A percentile compares a stretch with the other conserved stretches of the same genome.
These are phyloP conservation scores for Rheum nobile DNA, from an alignment of 148 eudicot species.

Conservation along the genomic window DNA sequence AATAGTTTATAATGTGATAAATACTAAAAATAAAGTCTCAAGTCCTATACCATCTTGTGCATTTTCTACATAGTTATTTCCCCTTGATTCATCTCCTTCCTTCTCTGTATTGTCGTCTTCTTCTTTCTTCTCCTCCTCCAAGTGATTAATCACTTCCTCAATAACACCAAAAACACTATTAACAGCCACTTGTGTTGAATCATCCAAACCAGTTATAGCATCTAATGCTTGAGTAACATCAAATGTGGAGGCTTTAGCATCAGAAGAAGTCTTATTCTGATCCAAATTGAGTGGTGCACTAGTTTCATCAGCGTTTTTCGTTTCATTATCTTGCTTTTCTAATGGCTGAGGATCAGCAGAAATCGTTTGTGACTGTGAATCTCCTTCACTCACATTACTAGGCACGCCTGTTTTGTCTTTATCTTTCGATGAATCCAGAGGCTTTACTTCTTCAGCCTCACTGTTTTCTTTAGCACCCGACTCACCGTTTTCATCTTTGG, in stretches of 20 bases:
- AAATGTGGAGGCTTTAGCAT: slow-evolving; percentile 31
- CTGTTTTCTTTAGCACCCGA: not conserved
- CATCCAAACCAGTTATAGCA: slow-evolving; percentile 76
- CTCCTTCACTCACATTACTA: slow-evolving; percentile 23
- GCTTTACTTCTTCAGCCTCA: slow-evolving; percentile 2
- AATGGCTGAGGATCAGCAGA: slow-evolving; percentile 27
- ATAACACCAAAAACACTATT: slow-evolving; percentile 80
- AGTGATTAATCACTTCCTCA: slow-evolving; percentile 73
- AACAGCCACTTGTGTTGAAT: slow-evolving; percentile 93
- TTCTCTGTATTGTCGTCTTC: slow-evolving; percentile 19
- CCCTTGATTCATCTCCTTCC: slow-evolving; percentile 19
- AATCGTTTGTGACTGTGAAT: slow-evolving; percentile 11
- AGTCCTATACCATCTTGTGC: slow-evolving; percentile 17
- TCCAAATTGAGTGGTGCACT: slow-evolving; percentile 19
- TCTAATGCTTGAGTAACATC: slow-evolving; percentile 70
- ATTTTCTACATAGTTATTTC: not conserved
- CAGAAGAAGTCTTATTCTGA: slow-evolving; percentile 23
- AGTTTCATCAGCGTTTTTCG: slow-evolving; percentile 34
- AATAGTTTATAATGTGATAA: slow-evolving; percentile 7
- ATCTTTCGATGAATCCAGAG: slow-evolving; percentile 18
- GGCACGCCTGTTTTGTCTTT: slow-evolving; percentile 21
- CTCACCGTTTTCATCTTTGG: slow-evolving; percentile 11
- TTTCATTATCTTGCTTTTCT: slow-evolving; percentile 28
- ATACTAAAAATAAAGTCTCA: slow-evolving; percentile 8
- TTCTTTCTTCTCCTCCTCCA: slow-evolving; percentile 62